phyloP scores from a whole-genome alignment of 1,139 yeast genomes.

The Pichia terricola region DNA sequence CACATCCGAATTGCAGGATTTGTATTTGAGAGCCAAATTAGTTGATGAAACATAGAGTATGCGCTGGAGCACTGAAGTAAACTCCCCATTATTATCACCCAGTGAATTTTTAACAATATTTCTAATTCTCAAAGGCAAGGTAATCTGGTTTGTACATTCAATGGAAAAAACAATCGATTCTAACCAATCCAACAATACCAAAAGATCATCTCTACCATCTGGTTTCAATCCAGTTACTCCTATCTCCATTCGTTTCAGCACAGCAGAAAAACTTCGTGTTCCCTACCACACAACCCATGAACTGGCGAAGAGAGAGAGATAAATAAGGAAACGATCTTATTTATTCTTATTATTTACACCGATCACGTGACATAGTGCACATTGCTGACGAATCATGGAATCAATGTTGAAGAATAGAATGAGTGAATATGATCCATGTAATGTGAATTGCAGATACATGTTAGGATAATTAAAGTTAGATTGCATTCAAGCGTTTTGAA shows the following conservation, averaged over 20 bases:
- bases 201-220: not conserved
- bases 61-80: conserved; percentile 8
- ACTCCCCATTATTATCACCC: conserved; percentile 1
- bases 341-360: no score
- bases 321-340: no score
- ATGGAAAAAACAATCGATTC: conserved; percentile 2
- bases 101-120: conserved; percentile 1
- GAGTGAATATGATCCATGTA: no score
- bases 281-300: no score
- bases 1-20: not conserved
- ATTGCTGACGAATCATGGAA: no score
- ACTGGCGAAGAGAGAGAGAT: no score
- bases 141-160: not conserved
- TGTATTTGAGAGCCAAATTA: not conserved
- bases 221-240: not conserved
- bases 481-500: no score
- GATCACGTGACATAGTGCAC: no score
- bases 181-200: conserved; percentile 2
- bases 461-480: no score
- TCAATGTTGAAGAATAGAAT: no score
- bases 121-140: conserved; percentile 1
- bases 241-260: not conserved
- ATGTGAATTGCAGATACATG: no score
- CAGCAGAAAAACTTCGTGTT: no score
- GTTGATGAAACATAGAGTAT: conserved; percentile 3